Evolutionary conservation across 345 rosid species (phyloP).

Genomic region (Erodium maritimum): DNA sequence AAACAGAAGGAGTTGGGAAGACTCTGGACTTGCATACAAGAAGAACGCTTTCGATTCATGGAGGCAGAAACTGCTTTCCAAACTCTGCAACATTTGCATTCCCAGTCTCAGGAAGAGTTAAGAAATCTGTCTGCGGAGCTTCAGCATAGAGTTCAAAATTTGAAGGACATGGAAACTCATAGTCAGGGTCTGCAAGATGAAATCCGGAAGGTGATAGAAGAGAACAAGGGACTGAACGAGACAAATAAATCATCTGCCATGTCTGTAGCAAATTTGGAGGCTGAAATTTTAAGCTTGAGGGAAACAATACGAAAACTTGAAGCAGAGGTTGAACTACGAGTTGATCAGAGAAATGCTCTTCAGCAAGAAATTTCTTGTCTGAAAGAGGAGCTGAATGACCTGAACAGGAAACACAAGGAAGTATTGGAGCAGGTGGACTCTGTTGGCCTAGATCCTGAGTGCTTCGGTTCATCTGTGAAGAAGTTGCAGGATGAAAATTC

Average conservation of each 20-base stretch:
- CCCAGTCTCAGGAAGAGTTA: conserved; percentile 93
- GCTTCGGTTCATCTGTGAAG: conserved; percentile 57
- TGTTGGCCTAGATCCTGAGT: conserved; percentile 48
- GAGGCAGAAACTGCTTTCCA: conserved; percentile 99
- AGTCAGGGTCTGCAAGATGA: conserved; percentile 49
- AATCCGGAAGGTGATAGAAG: conserved; percentile 38
- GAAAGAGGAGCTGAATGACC: conserved; percentile 76
- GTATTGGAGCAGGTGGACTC: conserved; percentile 62
- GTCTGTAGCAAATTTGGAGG: conserved; percentile 57
- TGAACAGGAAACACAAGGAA: conserved; percentile 50
- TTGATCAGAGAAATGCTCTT: conserved; percentile 85
- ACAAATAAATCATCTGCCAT: conserved; percentile 58
- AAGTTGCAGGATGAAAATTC: conserved; percentile 53
- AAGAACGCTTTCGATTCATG: conserved; percentile 69
- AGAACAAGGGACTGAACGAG: conserved; percentile 48
- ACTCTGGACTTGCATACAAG: conserved; percentile 78
- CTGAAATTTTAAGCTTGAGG: conserved; percentile 49
- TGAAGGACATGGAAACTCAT: conserved; percentile 55
- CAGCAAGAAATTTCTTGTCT: conserved; percentile 97
- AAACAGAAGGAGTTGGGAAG: conserved; percentile 81
- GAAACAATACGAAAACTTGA: conserved; percentile 77
- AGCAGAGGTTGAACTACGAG: conserved; percentile 79
- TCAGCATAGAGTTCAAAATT: conserved; percentile 39
- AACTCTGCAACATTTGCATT: conserved; percentile 82
- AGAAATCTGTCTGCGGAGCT: conserved; percentile 57